These are phyloP conservation scores for Phanerochaete sordida DNA, from an alignment of 768 basidiomycete genomes.

Conservation along the genomic window DNA sequence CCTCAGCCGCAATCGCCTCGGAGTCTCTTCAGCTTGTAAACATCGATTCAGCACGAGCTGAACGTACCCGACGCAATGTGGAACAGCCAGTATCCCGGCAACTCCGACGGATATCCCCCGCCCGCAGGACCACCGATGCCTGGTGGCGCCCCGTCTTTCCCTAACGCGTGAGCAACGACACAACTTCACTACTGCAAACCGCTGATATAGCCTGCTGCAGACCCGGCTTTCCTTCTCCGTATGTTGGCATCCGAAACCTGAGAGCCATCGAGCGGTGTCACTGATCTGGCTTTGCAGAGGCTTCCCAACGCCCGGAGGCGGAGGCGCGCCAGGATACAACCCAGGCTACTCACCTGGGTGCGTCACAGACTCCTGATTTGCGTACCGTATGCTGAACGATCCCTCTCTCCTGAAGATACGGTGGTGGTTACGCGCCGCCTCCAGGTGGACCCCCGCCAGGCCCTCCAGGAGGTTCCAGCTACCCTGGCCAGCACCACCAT, in stretches of 20 bases:
- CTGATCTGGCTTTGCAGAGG: slow-evolving; percentile 5
- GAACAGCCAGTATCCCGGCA: slow-evolving; percentile 19
- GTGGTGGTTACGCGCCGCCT: slow-evolving; percentile 5
- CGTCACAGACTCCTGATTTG: background rate
- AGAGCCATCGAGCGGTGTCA: background rate
- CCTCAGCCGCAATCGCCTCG: too few species aligned
- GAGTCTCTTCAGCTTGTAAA: too few species aligned
- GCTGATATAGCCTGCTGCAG: background rate
- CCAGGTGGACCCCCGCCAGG: slow-evolving; percentile 18
- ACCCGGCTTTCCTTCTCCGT: slow-evolving; percentile 14
- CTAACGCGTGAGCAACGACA: background rate
- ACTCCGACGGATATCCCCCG: slow-evolving; percentile 9
- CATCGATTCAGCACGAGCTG: too few species aligned
- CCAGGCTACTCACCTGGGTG: slow-evolving; percentile 17
- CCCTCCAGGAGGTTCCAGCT: slow-evolving; percentile 5
- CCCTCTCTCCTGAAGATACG: background rate
- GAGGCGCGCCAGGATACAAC: slow-evolving; percentile 2
- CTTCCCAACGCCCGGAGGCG: slow-evolving; percentile 4
- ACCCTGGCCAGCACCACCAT: slow-evolving; percentile 14
- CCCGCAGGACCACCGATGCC: slow-evolving; percentile 10
- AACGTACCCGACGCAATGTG: slow-evolving; percentile 1
- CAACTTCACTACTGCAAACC: too few species aligned
- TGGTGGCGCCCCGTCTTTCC: background rate
- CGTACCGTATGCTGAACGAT: background rate
- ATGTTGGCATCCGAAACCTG: background rate